These are phyloP conservation scores for Urtica urens DNA, from an alignment of 306 rosid genomes.

Conservation along the genomic window DNA sequence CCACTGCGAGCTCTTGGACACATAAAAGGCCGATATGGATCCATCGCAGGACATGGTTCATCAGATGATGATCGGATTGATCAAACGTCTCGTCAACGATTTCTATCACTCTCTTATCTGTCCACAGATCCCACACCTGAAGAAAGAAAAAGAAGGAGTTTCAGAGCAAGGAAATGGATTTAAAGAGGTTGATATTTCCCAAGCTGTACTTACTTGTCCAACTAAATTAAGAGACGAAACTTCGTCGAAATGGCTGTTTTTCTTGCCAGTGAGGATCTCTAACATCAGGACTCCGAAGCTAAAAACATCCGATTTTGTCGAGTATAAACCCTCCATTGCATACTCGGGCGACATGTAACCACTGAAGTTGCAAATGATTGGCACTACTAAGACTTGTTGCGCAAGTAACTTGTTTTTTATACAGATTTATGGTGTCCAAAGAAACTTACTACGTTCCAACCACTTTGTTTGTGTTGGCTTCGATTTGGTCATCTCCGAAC, in stretches of 20 bases:
- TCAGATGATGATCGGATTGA: conserved; percentile 4
- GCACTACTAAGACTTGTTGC: not conserved
- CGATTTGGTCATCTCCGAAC: conserved; percentile 45
- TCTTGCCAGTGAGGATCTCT: conserved; percentile 22
- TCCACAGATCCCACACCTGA: conserved; percentile 30
- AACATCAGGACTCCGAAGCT: conserved; percentile 23
- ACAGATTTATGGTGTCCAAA: conserved; percentile 1
- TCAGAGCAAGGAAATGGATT: not conserved
- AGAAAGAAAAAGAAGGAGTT: not conserved
- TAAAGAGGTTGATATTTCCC: not conserved
- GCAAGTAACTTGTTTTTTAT: not conserved
- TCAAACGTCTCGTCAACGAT: conserved; percentile 14
- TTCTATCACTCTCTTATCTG: conserved; percentile 16
- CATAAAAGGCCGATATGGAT: conserved; percentile 30
- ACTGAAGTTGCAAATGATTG: conserved; percentile 8
- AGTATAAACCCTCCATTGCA: conserved; percentile 28
- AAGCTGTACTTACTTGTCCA: conserved; percentile 23
- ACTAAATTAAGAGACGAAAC: conserved; percentile 17
- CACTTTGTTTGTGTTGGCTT: conserved; percentile 44
- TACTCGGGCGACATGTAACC: conserved; percentile 31
- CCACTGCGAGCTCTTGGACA: conserved; percentile 25
- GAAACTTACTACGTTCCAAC: conserved; percentile 59
- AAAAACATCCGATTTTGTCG: conserved; percentile 22
- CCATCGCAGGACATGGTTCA: conserved; percentile 19
- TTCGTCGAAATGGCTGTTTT: conserved; percentile 18